Percentiles rank a stretch among this genome's conserved stretches.
These are phyloP conservation scores for Nicotiana tabacum DNA, from an alignment of 257 asterid genomes.

Conservation along the genomic window DNA sequence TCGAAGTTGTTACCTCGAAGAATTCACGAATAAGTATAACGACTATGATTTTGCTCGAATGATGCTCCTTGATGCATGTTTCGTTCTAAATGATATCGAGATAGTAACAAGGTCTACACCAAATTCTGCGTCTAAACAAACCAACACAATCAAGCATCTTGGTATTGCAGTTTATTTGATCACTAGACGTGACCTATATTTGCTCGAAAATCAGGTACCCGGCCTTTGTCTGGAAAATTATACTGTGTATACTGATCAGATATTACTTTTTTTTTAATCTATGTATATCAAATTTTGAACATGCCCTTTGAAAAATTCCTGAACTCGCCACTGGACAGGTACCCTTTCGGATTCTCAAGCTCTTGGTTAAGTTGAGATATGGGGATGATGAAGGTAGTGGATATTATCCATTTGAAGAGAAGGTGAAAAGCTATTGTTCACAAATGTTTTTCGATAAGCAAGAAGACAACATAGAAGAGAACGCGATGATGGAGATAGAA, in stretches of 20 bases:
- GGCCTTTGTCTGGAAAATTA: too few relatives aligned
- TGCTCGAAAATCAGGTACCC: not conserved
- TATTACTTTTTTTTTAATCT: too few relatives aligned
- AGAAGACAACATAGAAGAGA: not conserved
- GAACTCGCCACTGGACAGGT: not conserved
- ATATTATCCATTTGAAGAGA: not conserved
- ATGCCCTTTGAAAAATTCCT: not conserved
- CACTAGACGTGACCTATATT: not conserved
- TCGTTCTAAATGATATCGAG: not conserved
- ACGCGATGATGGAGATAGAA: not conserved
- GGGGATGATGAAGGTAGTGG: not conserved
- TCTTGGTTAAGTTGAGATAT: not conserved
- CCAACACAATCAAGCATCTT: not conserved
- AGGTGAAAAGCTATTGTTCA: not conserved
- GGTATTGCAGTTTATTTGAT: not conserved
- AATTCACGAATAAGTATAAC: not conserved
- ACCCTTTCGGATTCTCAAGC: not conserved
- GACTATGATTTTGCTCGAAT: slow-evolving; percentile 14
- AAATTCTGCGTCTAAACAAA: not conserved
- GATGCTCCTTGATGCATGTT: slow-evolving; percentile 21
- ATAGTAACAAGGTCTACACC: not conserved
- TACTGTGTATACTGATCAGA: too few relatives aligned
- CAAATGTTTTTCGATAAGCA: not conserved
- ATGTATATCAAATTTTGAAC: too few relatives aligned
- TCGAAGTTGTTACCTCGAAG: slow-evolving; percentile 18